phyloP scores from a whole-genome alignment of 176 grass and related monocot species.

The Oryza punctata region DNA sequence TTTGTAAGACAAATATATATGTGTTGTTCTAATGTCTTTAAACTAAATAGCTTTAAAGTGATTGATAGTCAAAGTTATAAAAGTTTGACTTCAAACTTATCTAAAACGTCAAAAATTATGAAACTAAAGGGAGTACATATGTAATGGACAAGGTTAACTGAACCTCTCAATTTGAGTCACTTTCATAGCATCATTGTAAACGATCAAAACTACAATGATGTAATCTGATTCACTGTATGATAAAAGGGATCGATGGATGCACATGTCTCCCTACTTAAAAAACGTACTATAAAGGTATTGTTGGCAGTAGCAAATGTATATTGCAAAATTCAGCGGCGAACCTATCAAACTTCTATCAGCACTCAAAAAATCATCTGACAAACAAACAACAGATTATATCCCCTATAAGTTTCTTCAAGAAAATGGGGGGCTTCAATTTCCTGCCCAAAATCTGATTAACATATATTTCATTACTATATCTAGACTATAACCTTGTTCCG shows the following conservation, averaged over 20 bases:
- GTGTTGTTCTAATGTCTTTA: too few relatives aligned
- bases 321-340: not conserved
- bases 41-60: too few relatives aligned
- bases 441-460: not conserved
- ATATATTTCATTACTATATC: not conserved
- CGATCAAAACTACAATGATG: conserved; percentile 18
- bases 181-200: conserved; percentile 14
- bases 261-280: not conserved
- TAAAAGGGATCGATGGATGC: not conserved
- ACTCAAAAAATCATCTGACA: not conserved
- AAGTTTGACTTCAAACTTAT: too few relatives aligned
- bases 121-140: too few relatives aligned
- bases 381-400: not conserved
- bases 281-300: not conserved
- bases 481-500: not conserved
- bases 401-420: not conserved
- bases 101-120: too few relatives aligned
- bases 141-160: not conserved
- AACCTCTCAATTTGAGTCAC: not conserved
- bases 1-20: too few relatives aligned
- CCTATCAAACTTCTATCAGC: not conserved
- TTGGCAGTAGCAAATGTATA: not conserved
- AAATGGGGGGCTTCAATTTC: not conserved
- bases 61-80: too few relatives aligned
- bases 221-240: not conserved